phyloP scores from a whole-genome alignment of 306 rosid genomes.

The Senna siamea region DNA sequence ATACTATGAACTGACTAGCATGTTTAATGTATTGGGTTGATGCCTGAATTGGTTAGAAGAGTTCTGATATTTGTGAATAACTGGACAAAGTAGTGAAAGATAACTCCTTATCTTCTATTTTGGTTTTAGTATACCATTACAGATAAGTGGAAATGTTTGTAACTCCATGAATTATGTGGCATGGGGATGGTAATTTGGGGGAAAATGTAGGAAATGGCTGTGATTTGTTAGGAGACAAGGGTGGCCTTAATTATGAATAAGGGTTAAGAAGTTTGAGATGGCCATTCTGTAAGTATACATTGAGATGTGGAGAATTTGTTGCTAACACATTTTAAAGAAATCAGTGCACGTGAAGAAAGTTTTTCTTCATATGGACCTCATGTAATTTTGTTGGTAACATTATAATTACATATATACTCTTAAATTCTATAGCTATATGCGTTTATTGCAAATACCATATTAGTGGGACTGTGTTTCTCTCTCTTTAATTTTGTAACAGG shows the following conservation, averaged over 20 bases:
- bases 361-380: neutral
- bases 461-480: neutral
- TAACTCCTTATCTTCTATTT: too few relatives aligned
- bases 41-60: neutral
- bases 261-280: too few relatives aligned
- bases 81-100: neutral
- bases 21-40: neutral
- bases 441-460: neutral
- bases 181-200: too few relatives aligned
- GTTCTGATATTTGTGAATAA: neutral
- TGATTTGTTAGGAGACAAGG: too few relatives aligned
- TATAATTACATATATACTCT: neutral
- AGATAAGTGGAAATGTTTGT: too few relatives aligned
- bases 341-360: neutral
- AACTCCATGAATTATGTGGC: too few relatives aligned
- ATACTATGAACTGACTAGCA: neutral
- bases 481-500: conserved; percentile 43
- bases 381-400: neutral
- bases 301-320: too few relatives aligned
- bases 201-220: too few relatives aligned
- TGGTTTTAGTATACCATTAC: too few relatives aligned
- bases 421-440: neutral
- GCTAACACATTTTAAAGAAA: too few relatives aligned
- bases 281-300: too few relatives aligned
- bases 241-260: too few relatives aligned